Evolutionary conservation across 2,329 filamentous ascomycete genomes (phyloP), one percentile per base, ranked within the genome.

Genomic region (Microcyclosporella mali): DNA sequence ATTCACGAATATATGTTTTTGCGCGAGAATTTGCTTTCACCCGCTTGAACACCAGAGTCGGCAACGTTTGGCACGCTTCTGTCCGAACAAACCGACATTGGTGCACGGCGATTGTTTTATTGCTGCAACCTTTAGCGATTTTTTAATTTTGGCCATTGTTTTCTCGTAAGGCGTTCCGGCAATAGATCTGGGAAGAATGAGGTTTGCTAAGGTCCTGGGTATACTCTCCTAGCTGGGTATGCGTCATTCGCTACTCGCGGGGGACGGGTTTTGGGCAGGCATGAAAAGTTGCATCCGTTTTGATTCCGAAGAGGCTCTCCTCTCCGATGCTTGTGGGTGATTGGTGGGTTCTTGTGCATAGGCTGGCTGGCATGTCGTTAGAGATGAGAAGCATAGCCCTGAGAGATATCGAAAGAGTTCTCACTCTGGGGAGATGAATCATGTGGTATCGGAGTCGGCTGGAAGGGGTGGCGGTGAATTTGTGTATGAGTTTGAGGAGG

Each of bases 81-180:
- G 21, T 25, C 21, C 21, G 21, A 25, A 25, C 21, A 9, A 25
- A 4, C 21, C 21, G 21, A 9, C 21, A 9, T 18, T 34, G 15
- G 15, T 34, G 33, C 10, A 34, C 33, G 15, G 16, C 27, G 35
- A 39, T 43, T 54, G 41, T 52, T 52, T 47, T 42, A 45, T 28
- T 47, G 27, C 47, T 54, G 51, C 51, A 49, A n/a, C 49, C 52
- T 50, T 40, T 51, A 54, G 51, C 51, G 49, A 37, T 45, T 34
- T 28, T 36, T 31, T 34, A 11, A 11, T 34, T 34, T 14, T 34
- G 30, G 33, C 3, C 3, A 17, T 34, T 15, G 42, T 45, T 45
- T 45, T 40, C 40, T 25, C 41, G 49, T 41, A 45, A 36, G 46
- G 49, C 49, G 47, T 52, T 47, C 43, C 38, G 46, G 49, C 9